Percentiles rank a stretch among this genome's conserved stretches.
Conservation (phyloP, 1,139 yeast species). For the Keqinozyma sinolaborantium region DNA sequence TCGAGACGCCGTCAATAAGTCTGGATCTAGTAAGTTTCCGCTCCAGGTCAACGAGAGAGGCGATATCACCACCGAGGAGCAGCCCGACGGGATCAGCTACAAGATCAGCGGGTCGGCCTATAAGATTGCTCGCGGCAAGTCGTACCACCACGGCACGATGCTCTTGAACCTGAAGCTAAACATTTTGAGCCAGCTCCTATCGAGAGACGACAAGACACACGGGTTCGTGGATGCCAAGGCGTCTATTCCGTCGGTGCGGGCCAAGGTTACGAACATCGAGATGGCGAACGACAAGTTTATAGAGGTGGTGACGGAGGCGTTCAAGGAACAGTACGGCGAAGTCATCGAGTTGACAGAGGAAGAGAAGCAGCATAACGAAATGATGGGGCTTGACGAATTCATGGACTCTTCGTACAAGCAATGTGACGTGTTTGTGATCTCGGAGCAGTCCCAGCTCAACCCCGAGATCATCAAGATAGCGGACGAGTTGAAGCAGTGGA, state of each 20-base stretch:
- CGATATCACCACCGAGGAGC: conserved; percentile 56
- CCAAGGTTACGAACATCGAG: conserved; percentile 68
- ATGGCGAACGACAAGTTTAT: conserved; percentile 46
- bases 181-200: conserved; percentile 52
- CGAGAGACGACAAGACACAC: conserved; percentile 27
- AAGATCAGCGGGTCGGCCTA: conserved; percentile 92
- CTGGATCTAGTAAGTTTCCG: conserved; percentile 13
- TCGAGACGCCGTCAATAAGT: conserved; percentile 44
- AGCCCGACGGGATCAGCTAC: conserved; percentile 24
- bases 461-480: conserved; percentile 41
- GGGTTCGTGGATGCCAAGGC: conserved; percentile 56
- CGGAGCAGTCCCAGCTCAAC: conserved; percentile 38
- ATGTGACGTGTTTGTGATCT: conserved; percentile 17
- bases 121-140: conserved; percentile 75
- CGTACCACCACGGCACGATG: conserved; percentile 98
- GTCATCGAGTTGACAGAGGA: conserved; percentile 5
- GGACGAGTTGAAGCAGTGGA: conserved; percentile 51
- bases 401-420: conserved; percentile 14
- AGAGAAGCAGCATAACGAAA: conserved; percentile 18
- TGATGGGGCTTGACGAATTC: conserved; percentile 35
- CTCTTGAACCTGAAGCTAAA: conserved; percentile 63
- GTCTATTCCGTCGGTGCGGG: conserved; percentile 69
- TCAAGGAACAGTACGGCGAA: conserved; percentile 32
- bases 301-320: conserved; percentile 42
- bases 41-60: conserved; percentile 63